These are phyloP conservation scores for Colletotrichum shisoi DNA, from an alignment of 2,329 filamentous ascomycete species.

Conservation along the genomic window DNA sequence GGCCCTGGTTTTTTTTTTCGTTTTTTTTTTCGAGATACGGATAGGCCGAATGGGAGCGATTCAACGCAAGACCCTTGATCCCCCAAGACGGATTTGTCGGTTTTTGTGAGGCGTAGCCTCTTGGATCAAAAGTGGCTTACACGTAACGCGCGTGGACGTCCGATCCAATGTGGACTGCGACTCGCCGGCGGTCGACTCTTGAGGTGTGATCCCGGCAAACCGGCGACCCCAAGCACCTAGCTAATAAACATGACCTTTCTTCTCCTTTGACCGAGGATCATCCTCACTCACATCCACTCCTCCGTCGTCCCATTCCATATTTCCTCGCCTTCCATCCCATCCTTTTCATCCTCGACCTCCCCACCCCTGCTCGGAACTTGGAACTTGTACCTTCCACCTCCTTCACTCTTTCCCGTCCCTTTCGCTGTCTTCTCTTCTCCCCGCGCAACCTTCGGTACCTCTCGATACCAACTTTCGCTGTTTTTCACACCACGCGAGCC, in stretches of 20 bases:
- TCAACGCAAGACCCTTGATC: constrained; percentile 10
- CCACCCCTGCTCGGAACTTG: constrained; percentile 1
- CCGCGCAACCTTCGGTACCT: neutral
- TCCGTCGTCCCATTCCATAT: constrained; percentile 14
- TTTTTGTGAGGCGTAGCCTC: constrained; percentile 9
- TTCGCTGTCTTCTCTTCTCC: constrained; percentile 4
- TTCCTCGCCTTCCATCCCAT: constrained; percentile 24
- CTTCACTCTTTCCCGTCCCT: neutral
- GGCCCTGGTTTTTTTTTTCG: constrained; percentile 5
- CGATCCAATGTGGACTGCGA: neutral
- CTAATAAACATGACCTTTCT: constrained; percentile 4
- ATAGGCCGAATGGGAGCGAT: neutral
- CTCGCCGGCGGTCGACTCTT: constrained; percentile 1
- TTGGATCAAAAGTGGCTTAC: constrained; percentile 8
- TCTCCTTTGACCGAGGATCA: constrained; percentile 11
- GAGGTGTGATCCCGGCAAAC: constrained; percentile 5
- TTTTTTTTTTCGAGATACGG: neutral
- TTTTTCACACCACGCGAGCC: constrained; percentile 6
- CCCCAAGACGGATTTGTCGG: constrained; percentile 8
- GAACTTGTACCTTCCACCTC: constrained; percentile 21
- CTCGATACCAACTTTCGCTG: neutral
- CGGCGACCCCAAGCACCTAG: neutral
- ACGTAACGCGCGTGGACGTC: constrained; percentile 6
- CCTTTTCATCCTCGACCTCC: constrained; percentile 8
- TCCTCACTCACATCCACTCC: constrained; percentile 1